A percentile compares a stretch with the other conserved stretches of the same genome.
Conservation (phyloP, 108 stramenopile genomes). For the Fistulifera pelliculosa region DNA sequence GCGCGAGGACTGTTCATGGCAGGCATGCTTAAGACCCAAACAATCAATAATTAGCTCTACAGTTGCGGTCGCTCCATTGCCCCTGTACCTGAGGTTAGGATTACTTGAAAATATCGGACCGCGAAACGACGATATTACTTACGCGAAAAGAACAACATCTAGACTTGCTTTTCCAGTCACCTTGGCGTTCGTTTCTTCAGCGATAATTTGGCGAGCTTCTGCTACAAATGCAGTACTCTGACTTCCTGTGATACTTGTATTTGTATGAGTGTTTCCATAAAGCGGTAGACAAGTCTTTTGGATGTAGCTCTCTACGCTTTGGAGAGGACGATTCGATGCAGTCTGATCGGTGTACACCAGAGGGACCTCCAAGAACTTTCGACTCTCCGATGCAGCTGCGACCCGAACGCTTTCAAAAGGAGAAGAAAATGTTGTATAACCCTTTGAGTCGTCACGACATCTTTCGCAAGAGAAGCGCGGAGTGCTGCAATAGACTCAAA, state of each 20-base stretch:
- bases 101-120: neutral
- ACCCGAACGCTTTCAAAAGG: constrained; percentile 15
- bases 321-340: constrained; percentile 63
- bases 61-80: constrained; percentile 90
- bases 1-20: constrained; percentile 12
- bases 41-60: constrained; percentile 71
- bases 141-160: constrained; percentile 88
- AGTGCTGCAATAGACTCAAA: constrained; percentile 1
- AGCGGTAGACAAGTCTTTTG: constrained; percentile 55
- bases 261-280: constrained; percentile 95
- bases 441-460: neutral
- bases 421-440: constrained; percentile 19
- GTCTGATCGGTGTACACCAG: constrained; percentile 85
- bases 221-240: constrained; percentile 87
- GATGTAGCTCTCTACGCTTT: constrained; percentile 65
- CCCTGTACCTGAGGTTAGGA: constrained; percentile 16
- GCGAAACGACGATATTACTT: constrained; percentile 5
- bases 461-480: neutral
- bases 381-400: neutral
- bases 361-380: constrained; percentile 30
- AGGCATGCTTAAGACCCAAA: constrained; percentile 29
- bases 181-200: constrained; percentile 71
- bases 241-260: constrained; percentile 71
- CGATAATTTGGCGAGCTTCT: constrained; percentile 88
- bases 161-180: constrained; percentile 82